Evolutionary conservation across 1,284 basidiomycete species (phyloP), one percentile per base, ranked within the genome.

Genomic region (Puccinia hordei): DNA sequence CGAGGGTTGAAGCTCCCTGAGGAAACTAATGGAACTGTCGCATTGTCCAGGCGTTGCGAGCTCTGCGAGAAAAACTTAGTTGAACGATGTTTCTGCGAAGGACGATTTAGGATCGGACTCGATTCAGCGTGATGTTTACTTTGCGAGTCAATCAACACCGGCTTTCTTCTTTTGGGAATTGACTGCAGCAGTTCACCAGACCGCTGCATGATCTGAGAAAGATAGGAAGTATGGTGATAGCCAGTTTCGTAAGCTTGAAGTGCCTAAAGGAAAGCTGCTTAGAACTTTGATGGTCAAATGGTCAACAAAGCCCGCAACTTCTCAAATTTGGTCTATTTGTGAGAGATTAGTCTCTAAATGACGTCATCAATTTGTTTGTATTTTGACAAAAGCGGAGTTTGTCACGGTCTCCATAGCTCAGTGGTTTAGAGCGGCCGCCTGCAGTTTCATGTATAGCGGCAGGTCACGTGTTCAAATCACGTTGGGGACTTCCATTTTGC

Each of bases 391-490:
- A n/a, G n/a, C n/a, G n/a, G n/a, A n/a, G n/a, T n/a, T n/a, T n/a
- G n/a, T n/a, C n/a, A n/a, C 2, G 22, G 73, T 75, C 73, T 75
- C 73, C 73, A 75, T 75, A 75, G 73, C 73, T 75, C 73, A 75
- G 73, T 75, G 73, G 73, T 75, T 75, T 75, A 75, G 73, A 75
- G 73, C 73, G 73, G 73, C 73, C 73, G 73, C 73, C 73, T 75
- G 73, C 73, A 75, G 73, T 35, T 12, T 5, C 4, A 5, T n/a
- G 35, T 13, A 75, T 13, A 75, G 73, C 73, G 73, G 73, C 73
- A 75, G 73, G 73, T 75, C 73, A 75, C 73, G 73, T 75, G 73
- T 75, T 75, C 73, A 75, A 75, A 75, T 75, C 73, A 75, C 57
- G 73, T 75, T 75, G 73, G 73, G 73, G 73, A 65, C 73, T 75